phyloP scores from a whole-genome alignment of 2,329 filamentous ascomycete genomes.

The Incumbomyces delicatus region DNA sequence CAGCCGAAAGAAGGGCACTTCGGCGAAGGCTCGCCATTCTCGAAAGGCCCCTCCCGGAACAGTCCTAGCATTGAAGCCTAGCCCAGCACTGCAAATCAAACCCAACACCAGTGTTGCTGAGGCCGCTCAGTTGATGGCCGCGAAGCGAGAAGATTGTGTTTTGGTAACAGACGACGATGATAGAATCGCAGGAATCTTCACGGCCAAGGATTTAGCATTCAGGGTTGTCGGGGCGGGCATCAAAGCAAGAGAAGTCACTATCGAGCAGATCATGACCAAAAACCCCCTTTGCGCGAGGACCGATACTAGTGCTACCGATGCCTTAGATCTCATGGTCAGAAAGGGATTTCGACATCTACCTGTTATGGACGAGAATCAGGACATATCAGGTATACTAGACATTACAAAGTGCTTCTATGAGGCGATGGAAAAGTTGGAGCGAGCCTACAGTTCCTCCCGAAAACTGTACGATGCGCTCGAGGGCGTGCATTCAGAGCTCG shows the following conservation, averaged over 20 bases:
- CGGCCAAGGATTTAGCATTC: slow-evolving; percentile 96
- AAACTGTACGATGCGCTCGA: slow-evolving; percentile 96
- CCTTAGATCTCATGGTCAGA: slow-evolving; percentile 92
- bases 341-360: slow-evolving; percentile 96
- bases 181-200: slow-evolving; percentile 96
- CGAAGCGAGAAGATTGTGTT: slow-evolving; percentile 96
- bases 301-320: slow-evolving; percentile 95
- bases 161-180: slow-evolving; percentile 97
- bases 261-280: slow-evolving; percentile 99
- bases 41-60: slow-evolving; percentile 94
- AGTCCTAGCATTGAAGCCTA: slow-evolving; percentile 89
- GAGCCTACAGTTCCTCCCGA: slow-evolving; percentile 93
- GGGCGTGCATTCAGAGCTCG: slow-evolving; percentile 93
- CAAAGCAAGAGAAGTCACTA: slow-evolving; percentile 81
- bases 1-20: slow-evolving; percentile 87
- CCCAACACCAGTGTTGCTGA: slow-evolving; percentile 87
- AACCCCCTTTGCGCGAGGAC: slow-evolving; percentile 95
- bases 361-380: slow-evolving; percentile 99
- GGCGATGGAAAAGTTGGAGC: slow-evolving; percentile 98
- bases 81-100: slow-evolving; percentile 94
- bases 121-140: slow-evolving; percentile 96
- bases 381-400: slow-evolving; percentile 94
- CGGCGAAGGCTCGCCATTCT: slow-evolving; percentile 67
- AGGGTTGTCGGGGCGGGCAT: slow-evolving; percentile 84
- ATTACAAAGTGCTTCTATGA: slow-evolving; percentile 99